Conservation (phyloP, 495 filamentous ascomycete species). For the Neurospora sp. region DNA sequence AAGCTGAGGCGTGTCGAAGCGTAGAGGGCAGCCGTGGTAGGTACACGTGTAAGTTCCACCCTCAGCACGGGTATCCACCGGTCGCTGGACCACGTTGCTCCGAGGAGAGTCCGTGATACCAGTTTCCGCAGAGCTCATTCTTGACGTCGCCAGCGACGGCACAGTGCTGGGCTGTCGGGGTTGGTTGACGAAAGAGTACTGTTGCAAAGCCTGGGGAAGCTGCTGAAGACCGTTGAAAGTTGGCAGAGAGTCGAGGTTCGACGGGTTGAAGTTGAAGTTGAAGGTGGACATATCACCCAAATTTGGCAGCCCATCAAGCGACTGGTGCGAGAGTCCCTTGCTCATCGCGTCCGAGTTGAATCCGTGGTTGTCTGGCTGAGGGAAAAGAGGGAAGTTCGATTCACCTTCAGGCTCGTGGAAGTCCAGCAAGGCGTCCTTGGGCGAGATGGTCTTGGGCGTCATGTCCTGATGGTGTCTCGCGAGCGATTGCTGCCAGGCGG, state of each 20-base stretch:
- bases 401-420: constrained; percentile 67
- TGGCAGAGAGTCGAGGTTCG: constrained; percentile 29
- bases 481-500: constrained; percentile 43
- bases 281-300: constrained; percentile 25
- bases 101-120: constrained; percentile 16
- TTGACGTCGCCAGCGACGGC: constrained; percentile 30
- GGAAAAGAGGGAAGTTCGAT: constrained; percentile 59
- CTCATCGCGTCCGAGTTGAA: constrained; percentile 22
- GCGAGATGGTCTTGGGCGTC: constrained; percentile 83
- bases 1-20: constrained; percentile 77
- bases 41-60: constrained; percentile 91
- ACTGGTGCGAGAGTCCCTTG: constrained; percentile 23
- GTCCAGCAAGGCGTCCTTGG: constrained; percentile 84
- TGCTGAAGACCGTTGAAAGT: not conserved
- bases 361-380: constrained; percentile 28
- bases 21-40: constrained; percentile 78
- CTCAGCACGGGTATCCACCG: constrained; percentile 57
- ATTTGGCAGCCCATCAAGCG: constrained; percentile 33
- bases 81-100: constrained; percentile 35
- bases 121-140: constrained; percentile 32
- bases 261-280: constrained; percentile 7
- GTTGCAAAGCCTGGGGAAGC: constrained; percentile 24
- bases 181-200: constrained; percentile 45
- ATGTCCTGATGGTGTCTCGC: constrained; percentile 31
- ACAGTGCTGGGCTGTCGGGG: constrained; percentile 36